Conservation (phyloP, 768 basidiomycete species). For the Boletus vinaceobasis region DNA sequence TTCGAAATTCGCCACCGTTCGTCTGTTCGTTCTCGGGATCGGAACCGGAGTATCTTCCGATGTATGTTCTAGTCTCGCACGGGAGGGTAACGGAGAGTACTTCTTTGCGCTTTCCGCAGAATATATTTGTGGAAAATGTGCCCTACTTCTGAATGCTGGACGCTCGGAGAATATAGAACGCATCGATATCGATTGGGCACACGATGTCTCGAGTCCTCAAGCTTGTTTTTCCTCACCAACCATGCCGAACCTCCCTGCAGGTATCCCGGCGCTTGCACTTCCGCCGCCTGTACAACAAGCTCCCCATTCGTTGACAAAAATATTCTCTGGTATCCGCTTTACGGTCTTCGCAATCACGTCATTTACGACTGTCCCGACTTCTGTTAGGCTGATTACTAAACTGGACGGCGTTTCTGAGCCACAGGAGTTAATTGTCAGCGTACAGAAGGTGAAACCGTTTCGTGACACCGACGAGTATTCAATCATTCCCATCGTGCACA, state of each 20-base stretch:
- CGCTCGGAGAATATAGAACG: conserved; percentile 43
- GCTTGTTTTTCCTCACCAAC: conserved; percentile 10
- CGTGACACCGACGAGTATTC: conserved; percentile 11
- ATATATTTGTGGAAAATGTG: conserved; percentile 46
- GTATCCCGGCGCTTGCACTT: conserved; percentile 29
- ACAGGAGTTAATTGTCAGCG: conserved; percentile 16
- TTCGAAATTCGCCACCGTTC: conserved; percentile 34
- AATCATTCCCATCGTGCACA: conserved; percentile 42
- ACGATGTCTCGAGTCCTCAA: neutral
- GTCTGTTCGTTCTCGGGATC: conserved; percentile 59
- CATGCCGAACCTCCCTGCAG: conserved; percentile 13
- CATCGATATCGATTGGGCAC: conserved; percentile 50
- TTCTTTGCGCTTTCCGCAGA: conserved; percentile 46
- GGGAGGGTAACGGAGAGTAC: conserved; percentile 48
- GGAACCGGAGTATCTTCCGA: conserved; percentile 48
- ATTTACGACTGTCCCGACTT: conserved; percentile 19
- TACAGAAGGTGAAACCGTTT: conserved; percentile 28
- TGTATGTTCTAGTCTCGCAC: conserved; percentile 53
- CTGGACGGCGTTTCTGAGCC: conserved; percentile 22
- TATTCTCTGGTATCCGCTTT: conserved; percentile 36
- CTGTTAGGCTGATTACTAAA: conserved; percentile 28
- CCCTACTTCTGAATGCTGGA: conserved; percentile 50
- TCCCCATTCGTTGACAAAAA: conserved; percentile 27
- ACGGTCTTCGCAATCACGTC: conserved; percentile 33
- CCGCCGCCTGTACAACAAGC: conserved; percentile 34